These are phyloP conservation scores for Saturnispora bothae DNA, from an alignment of 805 yeast genomes.

Conservation along the genomic window DNA sequence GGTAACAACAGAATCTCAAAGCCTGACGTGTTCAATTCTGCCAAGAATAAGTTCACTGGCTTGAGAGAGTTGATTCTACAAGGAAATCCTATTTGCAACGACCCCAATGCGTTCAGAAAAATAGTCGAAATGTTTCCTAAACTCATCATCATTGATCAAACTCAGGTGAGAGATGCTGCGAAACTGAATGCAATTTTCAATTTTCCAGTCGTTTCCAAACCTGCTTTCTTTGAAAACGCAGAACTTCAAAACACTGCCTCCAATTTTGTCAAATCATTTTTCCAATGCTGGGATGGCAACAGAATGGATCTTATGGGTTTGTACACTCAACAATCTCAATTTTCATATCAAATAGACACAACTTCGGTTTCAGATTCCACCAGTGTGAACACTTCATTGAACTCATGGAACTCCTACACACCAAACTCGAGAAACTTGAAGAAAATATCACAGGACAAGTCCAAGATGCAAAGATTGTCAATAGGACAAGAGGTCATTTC, in stretches of 20 bases:
- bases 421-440: constrained; percentile 69
- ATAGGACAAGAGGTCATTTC: constrained; percentile 61
- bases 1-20: constrained; percentile 61
- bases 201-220: constrained; percentile 46
- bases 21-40: constrained; percentile 52
- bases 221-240: constrained; percentile 72
- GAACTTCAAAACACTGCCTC: constrained; percentile 63
- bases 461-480: constrained; percentile 49
- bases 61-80: constrained; percentile 68
- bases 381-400: constrained; percentile 14
- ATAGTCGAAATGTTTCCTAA: constrained; percentile 70
- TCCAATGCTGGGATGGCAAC: constrained; percentile 74
- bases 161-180: constrained; percentile 61
- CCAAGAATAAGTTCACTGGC: constrained; percentile 65
- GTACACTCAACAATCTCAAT: constrained; percentile 76
- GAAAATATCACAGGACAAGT: constrained; percentile 43
- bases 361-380: constrained; percentile 31
- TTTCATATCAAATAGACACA: constrained; percentile 70
- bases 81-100: constrained; percentile 61
- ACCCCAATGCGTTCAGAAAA: constrained; percentile 41
- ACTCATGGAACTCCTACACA: constrained; percentile 55
- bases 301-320: constrained; percentile 58
- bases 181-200: constrained; percentile 41
- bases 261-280: constrained; percentile 66
- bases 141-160: constrained; percentile 68